phyloP scores from a whole-genome alignment of 495 filamentous ascomycete species.

The Coniosporium apollinis region DNA sequence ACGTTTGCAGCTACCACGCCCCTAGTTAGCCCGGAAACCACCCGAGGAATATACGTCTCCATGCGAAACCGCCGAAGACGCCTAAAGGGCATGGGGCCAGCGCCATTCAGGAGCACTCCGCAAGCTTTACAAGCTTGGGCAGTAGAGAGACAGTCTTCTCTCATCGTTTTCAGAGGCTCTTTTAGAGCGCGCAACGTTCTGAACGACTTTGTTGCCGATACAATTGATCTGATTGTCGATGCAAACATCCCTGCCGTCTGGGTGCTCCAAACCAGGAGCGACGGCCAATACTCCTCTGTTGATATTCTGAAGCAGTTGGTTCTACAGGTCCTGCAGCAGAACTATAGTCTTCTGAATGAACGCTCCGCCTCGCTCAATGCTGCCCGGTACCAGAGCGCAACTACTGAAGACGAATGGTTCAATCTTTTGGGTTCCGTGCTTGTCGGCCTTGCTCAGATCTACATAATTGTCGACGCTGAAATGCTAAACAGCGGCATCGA shows the following conservation, averaged over 20 bases:
- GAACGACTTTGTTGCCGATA: neutral
- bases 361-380: neutral
- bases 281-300: neutral
- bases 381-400: neutral
- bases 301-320: neutral
- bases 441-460: constrained; percentile 1
- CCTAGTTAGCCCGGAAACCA: neutral
- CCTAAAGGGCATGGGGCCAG: neutral
- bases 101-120: neutral
- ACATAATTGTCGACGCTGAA: neutral
- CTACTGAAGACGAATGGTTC: constrained; percentile 1
- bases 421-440: neutral
- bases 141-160: neutral
- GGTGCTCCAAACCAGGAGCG: neutral
- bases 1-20: neutral
- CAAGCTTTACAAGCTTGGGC: constrained; percentile 1
- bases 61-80: neutral
- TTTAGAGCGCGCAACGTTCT: neutral
- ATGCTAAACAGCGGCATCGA: neutral
- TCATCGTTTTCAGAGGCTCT: neutral
- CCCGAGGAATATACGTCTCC: neutral
- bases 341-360: neutral
- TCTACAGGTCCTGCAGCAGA: neutral
- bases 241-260: neutral
- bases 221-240: constrained; percentile 1